Evolutionary conservation across 768 basidiomycete species (phyloP), one percentile per base, ranked within the genome.

Genomic region (Trametes cingulata): DNA sequence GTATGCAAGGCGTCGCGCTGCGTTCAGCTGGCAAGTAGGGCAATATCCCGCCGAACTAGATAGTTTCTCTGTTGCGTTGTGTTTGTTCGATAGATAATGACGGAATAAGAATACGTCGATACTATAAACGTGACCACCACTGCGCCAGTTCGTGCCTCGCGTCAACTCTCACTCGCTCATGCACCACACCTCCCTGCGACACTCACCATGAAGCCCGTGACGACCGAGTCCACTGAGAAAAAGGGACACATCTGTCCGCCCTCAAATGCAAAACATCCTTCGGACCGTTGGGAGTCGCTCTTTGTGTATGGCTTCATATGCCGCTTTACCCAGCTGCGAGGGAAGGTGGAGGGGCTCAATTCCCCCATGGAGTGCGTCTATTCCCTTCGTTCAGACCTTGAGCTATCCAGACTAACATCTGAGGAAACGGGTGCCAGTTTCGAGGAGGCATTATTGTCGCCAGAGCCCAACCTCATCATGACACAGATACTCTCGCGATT

Each of bases 241-340:
- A 82, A 79, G 71, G 80, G 79, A 2, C 82, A 83, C 62, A 48
- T 82, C 43, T 83, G 81, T 56, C 82, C 82, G 14, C 78, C 80
- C 5, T 81, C 89, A 19, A 80, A 77, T 69, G 90, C 88, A 25
- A 81, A 73, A 24, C 90, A 91, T 77, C 92, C 92, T 27, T 78
- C 79, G 55, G 87, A 88, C 76, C 88, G 88, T 74, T 94, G 92
- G 92, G 92, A 94, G 76, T 84, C 87, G 6, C 75, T 91, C 65
- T 93, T 92, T 74, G 84, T 94, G 37, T 94, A 91, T 73, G 83
- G 86, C 29, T 94, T 94, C 77, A 86, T 94, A 64, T 85, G 83
- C 77, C 90, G 84, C 74, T 94, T 91, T 77, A 91, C 90, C 22
- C 78, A 82, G 73, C 77, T 93, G 67, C 85, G 83, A 65, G 78